Evolutionary conservation across 1,284 basidiomycete species (phyloP).

Genomic region (Naganishia sp.): DNA sequence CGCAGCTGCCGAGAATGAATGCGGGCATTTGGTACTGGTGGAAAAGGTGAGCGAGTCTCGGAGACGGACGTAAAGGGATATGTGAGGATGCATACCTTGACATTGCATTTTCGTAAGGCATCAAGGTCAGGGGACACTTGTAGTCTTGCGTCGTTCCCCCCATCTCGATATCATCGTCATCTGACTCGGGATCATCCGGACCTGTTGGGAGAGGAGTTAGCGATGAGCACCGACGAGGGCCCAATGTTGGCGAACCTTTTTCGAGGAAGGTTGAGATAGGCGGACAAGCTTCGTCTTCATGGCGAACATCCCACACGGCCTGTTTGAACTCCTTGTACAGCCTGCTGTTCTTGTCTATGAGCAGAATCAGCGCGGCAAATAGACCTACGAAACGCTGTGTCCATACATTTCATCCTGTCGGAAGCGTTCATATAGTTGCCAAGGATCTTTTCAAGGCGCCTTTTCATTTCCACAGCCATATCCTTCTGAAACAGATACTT

Average conservation of each 20-base stretch:
- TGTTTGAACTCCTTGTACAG: slow-evolving; percentile 67
- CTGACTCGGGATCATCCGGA: slow-evolving; percentile 63
- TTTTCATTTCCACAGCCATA: slow-evolving; percentile 31
- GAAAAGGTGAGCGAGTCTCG: slow-evolving; percentile 59
- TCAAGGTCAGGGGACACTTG: slow-evolving; percentile 74
- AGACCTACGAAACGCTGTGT: neutral
- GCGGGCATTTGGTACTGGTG: slow-evolving; percentile 63
- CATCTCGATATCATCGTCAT: slow-evolving; percentile 73
- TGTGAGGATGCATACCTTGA: slow-evolving; percentile 52
- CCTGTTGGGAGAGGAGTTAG: neutral
- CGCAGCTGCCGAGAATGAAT: slow-evolving; percentile 68
- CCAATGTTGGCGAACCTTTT: slow-evolving; percentile 58
- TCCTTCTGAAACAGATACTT: slow-evolving; percentile 27
- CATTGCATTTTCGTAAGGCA: slow-evolving; percentile 65
- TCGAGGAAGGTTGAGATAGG: slow-evolving; percentile 72
- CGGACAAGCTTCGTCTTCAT: slow-evolving; percentile 67
- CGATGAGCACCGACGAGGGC: neutral
- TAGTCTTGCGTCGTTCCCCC: slow-evolving; percentile 78
- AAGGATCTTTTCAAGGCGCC: slow-evolving; percentile 25
- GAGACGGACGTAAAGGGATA: neutral
- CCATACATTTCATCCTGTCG: slow-evolving; percentile 38
- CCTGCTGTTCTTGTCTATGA: slow-evolving; percentile 57
- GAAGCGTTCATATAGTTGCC: slow-evolving; percentile 40
- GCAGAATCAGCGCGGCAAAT: slow-evolving; percentile 42
- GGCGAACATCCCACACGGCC: slow-evolving; percentile 69